These are phyloP conservation scores for Scedosporium dehoogii DNA, from an alignment of 2,329 filamentous ascomycete genomes.

Conservation along the genomic window DNA sequence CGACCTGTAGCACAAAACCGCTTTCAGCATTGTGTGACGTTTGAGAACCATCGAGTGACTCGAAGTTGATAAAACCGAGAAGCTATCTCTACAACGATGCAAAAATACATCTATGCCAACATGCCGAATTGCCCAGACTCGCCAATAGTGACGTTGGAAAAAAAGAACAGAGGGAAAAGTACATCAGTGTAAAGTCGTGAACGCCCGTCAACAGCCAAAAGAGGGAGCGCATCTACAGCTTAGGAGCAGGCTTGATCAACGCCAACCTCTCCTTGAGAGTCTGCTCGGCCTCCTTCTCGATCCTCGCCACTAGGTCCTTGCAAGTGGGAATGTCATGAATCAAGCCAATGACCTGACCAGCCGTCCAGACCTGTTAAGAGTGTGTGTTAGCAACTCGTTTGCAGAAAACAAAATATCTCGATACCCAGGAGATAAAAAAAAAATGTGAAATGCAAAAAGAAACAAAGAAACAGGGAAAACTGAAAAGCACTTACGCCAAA, in stretches of 20 bases:
- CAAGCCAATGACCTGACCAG: conserved; percentile 85
- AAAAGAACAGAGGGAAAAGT: background rate
- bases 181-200: background rate
- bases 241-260: conserved; percentile 46
- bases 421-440: no score
- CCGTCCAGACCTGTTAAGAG: conserved; percentile 72
- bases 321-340: conserved; percentile 79
- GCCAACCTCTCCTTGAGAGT: conserved; percentile 50
- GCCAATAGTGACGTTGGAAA: background rate
- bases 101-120: background rate
- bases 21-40: background rate
- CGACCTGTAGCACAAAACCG: background rate
- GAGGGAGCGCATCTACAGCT: conserved; percentile 32
- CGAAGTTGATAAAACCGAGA: background rate
- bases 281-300: conserved; percentile 66
- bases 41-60: background rate
- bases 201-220: background rate
- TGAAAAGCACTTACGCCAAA: conserved; percentile 61
- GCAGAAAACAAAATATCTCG: background rate
- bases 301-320: conserved; percentile 55
- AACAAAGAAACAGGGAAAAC: background rate
- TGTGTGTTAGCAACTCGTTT: conserved; percentile 11
- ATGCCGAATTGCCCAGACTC: background rate
- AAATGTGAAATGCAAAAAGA: conserved; percentile 9
- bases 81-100: background rate